Base-by-base conservation (phyloP, 352 stramenopile species). In the Pythium vanterpoolii region DNA sequence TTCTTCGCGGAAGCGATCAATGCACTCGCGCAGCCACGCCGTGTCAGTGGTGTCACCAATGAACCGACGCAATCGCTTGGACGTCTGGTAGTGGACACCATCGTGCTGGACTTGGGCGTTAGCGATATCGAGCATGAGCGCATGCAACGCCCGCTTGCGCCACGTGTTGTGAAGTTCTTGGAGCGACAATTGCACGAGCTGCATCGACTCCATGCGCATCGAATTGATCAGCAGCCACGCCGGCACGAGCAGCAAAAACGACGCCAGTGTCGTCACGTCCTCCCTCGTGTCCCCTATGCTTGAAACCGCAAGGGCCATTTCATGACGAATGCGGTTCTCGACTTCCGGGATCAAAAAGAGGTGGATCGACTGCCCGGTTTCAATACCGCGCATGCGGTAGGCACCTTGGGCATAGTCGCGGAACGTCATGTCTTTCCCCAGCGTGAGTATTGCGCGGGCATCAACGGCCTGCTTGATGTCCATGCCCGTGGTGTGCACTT, bases 191-290 rank as follows among this genome's bases (percentile, higher is more conserved):
- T 99, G 92, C n/a, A 98, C 88, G 42, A 98, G 97, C 69, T 99
- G 97, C 85, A 99, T 98, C 57, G 98, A 98, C 68, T 99, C 98
- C 64, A 97, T 98, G 27, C 96, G 96, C 96, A 99, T 99, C 64
- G 96, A 98, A 81, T 99, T 99, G 49, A 99, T 93, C 50, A 98
- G 90, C 28, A 99, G 85, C 97, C 97, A 99, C 5, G 88, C 89
- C 5, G 87, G 82, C 24, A 96, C 86, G 6, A 91, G 64, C n/a
- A 91, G 58, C 30, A 93, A 69, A 47, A 87, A 94, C 28, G 76
- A 77, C n/a, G 74, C 51, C 28, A 93, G 62, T 0, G 60, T 33
- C 38, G 68, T 64, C 4, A 60, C 43, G 44, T 60, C 65, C 11
- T 51, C 34, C 13, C 18, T 64, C 4, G 62, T 46, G 44, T 60